phyloP scores from a whole-genome alignment of 805 yeast species.

The Ogataea populi-albae region DNA sequence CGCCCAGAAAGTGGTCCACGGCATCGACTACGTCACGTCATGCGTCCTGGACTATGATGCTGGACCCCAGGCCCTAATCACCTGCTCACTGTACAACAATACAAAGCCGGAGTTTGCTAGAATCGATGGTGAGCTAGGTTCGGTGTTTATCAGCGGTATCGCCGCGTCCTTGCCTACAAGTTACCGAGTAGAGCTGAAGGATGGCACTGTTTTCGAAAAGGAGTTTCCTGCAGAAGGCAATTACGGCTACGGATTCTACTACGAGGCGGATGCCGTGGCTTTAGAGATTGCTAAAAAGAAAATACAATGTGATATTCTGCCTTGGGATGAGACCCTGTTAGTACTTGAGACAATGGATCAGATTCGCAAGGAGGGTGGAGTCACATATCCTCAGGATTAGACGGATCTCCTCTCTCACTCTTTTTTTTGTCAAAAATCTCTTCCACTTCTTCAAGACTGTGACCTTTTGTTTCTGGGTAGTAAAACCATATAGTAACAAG shows the following conservation, averaged over 20 bases:
- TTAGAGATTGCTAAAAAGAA: conserved; percentile 40
- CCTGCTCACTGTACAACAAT: conserved; percentile 19
- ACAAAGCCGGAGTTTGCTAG: conserved; percentile 8
- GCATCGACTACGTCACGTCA: conserved; percentile 40
- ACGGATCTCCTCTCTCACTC: too few species aligned
- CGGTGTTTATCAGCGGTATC: conserved; percentile 12
- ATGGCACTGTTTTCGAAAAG: conserved; percentile 24
- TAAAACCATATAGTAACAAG: conserved; percentile 39
- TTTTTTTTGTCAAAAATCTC: too few species aligned
- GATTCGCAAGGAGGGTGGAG: conserved; percentile 41
- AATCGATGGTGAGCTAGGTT: conserved; percentile 18
- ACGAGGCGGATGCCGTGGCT: conserved; percentile 55
- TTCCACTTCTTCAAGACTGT: conserved; percentile 72
- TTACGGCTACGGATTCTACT: conserved; percentile 44
- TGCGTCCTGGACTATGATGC: conserved; percentile 35
- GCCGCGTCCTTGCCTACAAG: conserved; percentile 19
- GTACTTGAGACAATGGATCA: conserved; percentile 48
- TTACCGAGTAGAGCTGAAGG: conserved; percentile 33
- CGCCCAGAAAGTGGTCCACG: conserved; percentile 36
- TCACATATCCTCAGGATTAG: conserved; percentile 43
- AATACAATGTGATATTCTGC: conserved; percentile 35
- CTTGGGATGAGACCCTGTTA: conserved; percentile 43
- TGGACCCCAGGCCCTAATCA: conserved; percentile 40
- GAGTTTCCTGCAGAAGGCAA: conserved; percentile 26
- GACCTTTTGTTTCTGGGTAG: conserved; percentile 75